Evolutionary conservation across 164 flowering plant species (phyloP).

Genomic region (Berberis vulgaris): DNA sequence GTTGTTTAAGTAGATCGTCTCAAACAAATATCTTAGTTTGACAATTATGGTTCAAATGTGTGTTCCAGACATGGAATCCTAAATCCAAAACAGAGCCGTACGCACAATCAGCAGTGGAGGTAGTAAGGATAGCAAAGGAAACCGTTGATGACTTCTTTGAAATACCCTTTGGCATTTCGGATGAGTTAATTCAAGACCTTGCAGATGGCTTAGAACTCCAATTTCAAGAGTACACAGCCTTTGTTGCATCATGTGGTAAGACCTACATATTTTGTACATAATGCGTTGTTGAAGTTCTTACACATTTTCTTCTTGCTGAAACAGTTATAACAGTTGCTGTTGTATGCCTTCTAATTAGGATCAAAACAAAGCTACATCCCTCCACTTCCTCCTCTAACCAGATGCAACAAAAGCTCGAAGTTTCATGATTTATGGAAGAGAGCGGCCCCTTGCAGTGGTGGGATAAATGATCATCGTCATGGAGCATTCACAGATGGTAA

Average conservation of each 20-base stretch:
- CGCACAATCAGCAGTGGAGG: conserved; percentile 67
- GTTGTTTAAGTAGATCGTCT: neutral
- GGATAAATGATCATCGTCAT: conserved; percentile 18
- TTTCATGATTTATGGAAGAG: conserved; percentile 51
- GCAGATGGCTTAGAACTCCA: conserved; percentile 56
- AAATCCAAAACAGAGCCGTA: conserved; percentile 79
- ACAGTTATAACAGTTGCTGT: neutral
- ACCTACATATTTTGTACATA: neutral
- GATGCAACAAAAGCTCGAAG: conserved; percentile 78
- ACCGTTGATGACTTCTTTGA: conserved; percentile 62
- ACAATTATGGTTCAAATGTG: neutral
- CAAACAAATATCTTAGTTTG: neutral
- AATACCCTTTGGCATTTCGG: conserved; percentile 49
- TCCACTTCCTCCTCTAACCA: conserved; percentile 71
- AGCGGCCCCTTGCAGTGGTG: conserved; percentile 51
- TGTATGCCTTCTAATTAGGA: conserved; percentile 32
- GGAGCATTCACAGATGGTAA: conserved; percentile 26
- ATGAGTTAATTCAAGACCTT: conserved; percentile 53
- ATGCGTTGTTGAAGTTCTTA: neutral
- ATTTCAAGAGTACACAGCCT: conserved; percentile 55
- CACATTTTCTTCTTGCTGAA: neutral
- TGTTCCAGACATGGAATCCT: conserved; percentile 82
- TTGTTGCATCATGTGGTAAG: conserved; percentile 81
- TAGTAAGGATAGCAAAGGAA: conserved; percentile 50
- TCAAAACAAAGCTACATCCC: conserved; percentile 80